These are phyloP conservation scores for Aspergillus oerlinghausenensis DNA, from an alignment of 2,329 filamentous ascomycete species.

Conservation along the genomic window DNA sequence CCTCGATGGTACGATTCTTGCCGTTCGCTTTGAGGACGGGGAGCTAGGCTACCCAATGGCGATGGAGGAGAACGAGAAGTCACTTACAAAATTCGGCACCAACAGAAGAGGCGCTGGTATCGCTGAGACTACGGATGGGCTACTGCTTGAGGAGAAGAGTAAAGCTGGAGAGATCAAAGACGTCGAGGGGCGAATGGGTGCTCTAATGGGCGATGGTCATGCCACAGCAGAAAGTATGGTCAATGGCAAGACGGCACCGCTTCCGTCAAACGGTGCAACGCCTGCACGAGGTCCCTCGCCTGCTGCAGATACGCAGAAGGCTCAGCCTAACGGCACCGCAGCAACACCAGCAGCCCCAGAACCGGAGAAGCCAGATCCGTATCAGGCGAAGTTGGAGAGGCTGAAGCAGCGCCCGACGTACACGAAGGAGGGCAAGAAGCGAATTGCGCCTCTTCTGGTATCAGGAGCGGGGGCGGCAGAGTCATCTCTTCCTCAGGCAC, in stretches of 20 bases:
- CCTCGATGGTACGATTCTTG: constrained; percentile 82
- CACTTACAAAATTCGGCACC: constrained; percentile 85
- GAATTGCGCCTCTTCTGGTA: constrained; percentile 85
- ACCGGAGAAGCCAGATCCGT: constrained; percentile 47
- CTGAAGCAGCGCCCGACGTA: constrained; percentile 90
- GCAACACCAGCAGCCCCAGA: constrained; percentile 30
- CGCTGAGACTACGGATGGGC: constrained; percentile 83
- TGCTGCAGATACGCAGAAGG: constrained; percentile 28
- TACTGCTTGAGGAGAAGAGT: constrained; percentile 83
- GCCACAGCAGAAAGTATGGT: constrained; percentile 49
- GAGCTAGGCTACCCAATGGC: constrained; percentile 87
- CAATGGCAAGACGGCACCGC: constrained; percentile 43
- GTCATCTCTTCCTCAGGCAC: constrained; percentile 82
- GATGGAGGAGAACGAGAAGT: constrained; percentile 84
- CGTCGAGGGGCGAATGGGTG: constrained; percentile 93
- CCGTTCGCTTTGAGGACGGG: constrained; percentile 73
- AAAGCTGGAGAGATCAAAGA: constrained; percentile 86
- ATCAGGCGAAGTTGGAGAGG: constrained; percentile 57
- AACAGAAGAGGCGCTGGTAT: constrained; percentile 85
- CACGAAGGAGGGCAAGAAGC: constrained; percentile 94
- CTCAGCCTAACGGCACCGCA: constrained; percentile 34
- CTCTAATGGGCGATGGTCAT: constrained; percentile 85
- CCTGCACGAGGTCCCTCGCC: constrained; percentile 31
- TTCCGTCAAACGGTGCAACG: constrained; percentile 43
- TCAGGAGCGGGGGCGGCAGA: constrained; percentile 83